Conservation (phyloP, 2,329 filamentous ascomycete species). For the Ophiostoma triangulosporum region DNA sequence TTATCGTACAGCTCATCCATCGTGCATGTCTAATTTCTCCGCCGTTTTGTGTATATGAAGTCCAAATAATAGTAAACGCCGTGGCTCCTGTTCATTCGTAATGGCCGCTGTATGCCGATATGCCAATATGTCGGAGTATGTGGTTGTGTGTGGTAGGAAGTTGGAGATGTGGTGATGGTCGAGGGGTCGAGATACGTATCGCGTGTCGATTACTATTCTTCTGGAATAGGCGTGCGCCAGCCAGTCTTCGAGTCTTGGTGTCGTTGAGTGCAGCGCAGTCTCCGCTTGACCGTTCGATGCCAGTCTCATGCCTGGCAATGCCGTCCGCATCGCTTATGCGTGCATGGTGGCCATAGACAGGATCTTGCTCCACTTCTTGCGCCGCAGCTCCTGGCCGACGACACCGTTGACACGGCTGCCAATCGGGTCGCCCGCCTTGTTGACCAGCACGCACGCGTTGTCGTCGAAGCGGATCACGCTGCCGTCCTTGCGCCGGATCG, state of each 20-base stretch:
- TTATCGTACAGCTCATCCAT: neutral
- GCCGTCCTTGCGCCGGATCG: conserved; percentile 75
- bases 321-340: conserved; percentile 27
- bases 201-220: too few species aligned
- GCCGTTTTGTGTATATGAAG: conserved; percentile 1
- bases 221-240: too few species aligned
- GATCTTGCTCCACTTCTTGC: conserved; percentile 98
- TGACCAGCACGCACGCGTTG: conserved; percentile 94
- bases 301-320: too few species aligned
- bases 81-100: neutral
- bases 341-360: conserved; percentile 76
- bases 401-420: conserved; percentile 85
- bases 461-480: conserved; percentile 89
- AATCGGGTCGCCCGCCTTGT: conserved; percentile 91
- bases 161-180: too few species aligned
- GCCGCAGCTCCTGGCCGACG: conserved; percentile 76
- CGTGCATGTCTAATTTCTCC: neutral
- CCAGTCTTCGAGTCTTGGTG: too few species aligned
- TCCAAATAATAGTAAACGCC: neutral
- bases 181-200: too few species aligned
- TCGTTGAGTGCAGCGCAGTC: too few species aligned
- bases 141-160: neutral
- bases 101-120: neutral
- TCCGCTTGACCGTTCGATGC: too few species aligned
- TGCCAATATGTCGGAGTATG: neutral